phyloP scores from a whole-genome alignment of 306 rosid species.

The Trichosanthes cucumerina region DNA sequence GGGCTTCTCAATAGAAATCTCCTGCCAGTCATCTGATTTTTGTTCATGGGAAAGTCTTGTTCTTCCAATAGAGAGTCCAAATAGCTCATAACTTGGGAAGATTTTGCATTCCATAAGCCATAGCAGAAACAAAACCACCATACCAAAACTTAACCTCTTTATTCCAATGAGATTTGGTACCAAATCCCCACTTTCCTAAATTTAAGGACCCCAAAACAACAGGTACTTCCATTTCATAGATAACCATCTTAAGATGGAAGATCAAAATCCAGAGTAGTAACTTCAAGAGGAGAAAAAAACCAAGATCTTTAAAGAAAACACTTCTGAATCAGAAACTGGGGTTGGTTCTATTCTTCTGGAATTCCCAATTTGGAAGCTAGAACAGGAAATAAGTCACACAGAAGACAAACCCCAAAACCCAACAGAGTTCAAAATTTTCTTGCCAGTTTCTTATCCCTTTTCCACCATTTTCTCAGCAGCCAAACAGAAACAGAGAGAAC shows the following conservation, averaged over 20 bases:
- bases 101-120: background rate
- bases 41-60: background rate
- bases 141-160: background rate
- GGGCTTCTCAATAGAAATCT: background rate
- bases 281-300: background rate
- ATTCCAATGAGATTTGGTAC: background rate
- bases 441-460: background rate
- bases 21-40: background rate
- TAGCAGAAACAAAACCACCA: background rate
- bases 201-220: background rate
- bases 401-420: background rate
- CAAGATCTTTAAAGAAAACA: background rate
- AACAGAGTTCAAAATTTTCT: background rate
- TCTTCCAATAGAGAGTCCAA: background rate
- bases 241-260: background rate
- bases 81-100: background rate
- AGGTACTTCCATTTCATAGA: background rate
- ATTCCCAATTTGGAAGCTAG: background rate
- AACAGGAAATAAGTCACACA: background rate
- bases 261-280: background rate
- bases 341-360: background rate
- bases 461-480: background rate
- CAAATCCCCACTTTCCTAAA: background rate
- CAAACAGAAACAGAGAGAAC: slow-evolving; percentile 2
- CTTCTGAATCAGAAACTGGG: background rate